phyloP scores from a whole-genome alignment of 495 filamentous ascomycete genomes.

The Xylaria venustula region DNA sequence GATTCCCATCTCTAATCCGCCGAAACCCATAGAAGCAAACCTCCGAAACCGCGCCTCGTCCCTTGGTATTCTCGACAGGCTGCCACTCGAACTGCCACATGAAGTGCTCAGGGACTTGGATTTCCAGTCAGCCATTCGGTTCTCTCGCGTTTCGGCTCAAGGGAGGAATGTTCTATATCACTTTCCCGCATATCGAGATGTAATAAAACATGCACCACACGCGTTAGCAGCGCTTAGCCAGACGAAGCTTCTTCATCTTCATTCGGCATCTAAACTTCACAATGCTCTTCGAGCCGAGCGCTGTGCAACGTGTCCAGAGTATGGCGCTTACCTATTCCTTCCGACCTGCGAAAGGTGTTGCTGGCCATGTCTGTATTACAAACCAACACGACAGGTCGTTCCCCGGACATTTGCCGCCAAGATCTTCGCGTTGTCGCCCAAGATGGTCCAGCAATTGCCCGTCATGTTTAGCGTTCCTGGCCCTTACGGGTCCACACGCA shows the following conservation, averaged over 20 bases:
- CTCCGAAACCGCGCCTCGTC: not conserved
- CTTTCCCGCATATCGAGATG: constrained; percentile 3
- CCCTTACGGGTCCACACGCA: not conserved
- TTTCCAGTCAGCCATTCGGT: constrained; percentile 1
- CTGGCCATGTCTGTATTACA: constrained; percentile 4
- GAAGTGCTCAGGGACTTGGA: not conserved
- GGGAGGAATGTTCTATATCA: not conserved
- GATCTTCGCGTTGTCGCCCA: not conserved
- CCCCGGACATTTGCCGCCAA: not conserved
- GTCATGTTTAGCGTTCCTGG: constrained; percentile 1
- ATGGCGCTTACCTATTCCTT: constrained; percentile 9
- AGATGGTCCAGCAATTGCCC: not conserved
- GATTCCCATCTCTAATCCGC: constrained; percentile 1
- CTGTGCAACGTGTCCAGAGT: constrained; percentile 2
- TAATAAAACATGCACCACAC: not conserved
- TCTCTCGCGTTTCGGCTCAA: constrained; percentile 3
- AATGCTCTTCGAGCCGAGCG: not conserved
- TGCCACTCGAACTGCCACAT: not conserved
- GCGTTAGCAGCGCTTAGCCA: not conserved
- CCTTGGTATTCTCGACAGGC: constrained; percentile 7
- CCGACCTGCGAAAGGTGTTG: constrained; percentile 11
- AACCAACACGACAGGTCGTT: not conserved
- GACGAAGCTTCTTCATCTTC: not conserved
- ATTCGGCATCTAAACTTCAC: constrained; percentile 6
- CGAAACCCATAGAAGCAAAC: constrained; percentile 1